These are phyloP conservation scores for Acanthochlamys bracteata DNA, from an alignment of 106 monocot genomes.

Conservation along the genomic window DNA sequence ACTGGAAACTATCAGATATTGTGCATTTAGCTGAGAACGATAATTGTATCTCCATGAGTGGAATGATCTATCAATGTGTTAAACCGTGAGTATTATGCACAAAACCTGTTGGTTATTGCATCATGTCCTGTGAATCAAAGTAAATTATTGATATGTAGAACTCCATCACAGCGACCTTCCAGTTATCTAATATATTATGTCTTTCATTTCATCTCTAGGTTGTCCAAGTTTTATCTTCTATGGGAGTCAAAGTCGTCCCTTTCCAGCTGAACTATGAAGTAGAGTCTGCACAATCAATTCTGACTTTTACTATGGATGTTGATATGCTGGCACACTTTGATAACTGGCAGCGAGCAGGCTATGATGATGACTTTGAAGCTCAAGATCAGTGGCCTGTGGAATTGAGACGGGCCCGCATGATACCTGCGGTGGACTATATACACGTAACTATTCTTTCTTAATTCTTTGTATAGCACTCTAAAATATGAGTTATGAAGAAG, in stretches of 20 bases:
- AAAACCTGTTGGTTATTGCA: too few relatives aligned
- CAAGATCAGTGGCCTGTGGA: conserved; percentile 96
- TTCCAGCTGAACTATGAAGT: conserved; percentile 79
- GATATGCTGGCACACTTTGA: conserved; percentile 89
- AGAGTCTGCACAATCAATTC: conserved; percentile 55
- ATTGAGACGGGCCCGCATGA: conserved; percentile 68
- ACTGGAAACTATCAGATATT: too few relatives aligned
- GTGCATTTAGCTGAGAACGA: too few relatives aligned
- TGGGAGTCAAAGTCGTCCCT: conserved; percentile 74
- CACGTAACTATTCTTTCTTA: conserved; percentile 32
- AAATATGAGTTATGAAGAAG: background rate
- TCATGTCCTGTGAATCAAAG: too few relatives aligned
- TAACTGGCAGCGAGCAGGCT: conserved; percentile 59
- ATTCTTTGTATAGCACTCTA: background rate
- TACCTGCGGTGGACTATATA: conserved; percentile 89
- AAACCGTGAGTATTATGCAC: too few relatives aligned
- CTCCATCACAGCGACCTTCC: too few relatives aligned
- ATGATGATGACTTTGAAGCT: conserved; percentile 74
- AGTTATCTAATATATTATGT: background rate
- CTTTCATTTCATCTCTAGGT: conserved; percentile 25
- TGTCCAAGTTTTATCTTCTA: conserved; percentile 53
- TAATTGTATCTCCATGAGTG: too few relatives aligned
- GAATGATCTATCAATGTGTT: too few relatives aligned
- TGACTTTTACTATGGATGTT: conserved; percentile 96
- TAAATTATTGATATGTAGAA: too few relatives aligned